These are phyloP conservation scores for Verticillium dahliae DNA, from an alignment of 2,329 filamentous ascomycete genomes.

Conservation along the genomic window DNA sequence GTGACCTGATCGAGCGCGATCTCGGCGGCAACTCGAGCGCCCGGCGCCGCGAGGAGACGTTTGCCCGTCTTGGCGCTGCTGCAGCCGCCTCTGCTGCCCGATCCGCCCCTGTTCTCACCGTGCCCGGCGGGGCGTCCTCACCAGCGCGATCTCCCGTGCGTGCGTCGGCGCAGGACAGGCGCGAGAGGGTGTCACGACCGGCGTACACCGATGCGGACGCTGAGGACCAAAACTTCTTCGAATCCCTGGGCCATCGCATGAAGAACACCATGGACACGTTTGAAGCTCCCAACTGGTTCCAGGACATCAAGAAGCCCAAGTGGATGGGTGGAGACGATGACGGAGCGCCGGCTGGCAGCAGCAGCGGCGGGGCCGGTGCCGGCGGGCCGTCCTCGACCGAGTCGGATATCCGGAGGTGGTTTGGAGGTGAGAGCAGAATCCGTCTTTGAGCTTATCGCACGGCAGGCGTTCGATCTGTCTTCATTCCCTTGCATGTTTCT, in stretches of 20 bases:
- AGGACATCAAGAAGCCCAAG: constrained; percentile 69
- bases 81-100: constrained; percentile 16
- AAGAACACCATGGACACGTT: constrained; percentile 87
- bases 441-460: constrained; percentile 4
- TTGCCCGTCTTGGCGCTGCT: constrained; percentile 13
- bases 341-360: constrained; percentile 15
- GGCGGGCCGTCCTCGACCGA: constrained; percentile 2
- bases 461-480: not conserved
- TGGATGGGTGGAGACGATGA: constrained; percentile 67
- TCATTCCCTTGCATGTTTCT: not conserved
- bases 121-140: constrained; percentile 31
- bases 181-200: constrained; percentile 16
- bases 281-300: constrained; percentile 76
- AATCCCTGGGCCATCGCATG: constrained; percentile 75
- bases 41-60: constrained; percentile 38
- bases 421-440: constrained; percentile 38
- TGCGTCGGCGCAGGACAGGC: constrained; percentile 25
- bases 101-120: constrained; percentile 39
- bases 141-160: constrained; percentile 36
- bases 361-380: constrained; percentile 12
- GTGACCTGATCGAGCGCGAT: constrained; percentile 84
- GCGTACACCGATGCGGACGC: constrained; percentile 42
- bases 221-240: constrained; percentile 76
- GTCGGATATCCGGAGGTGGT: constrained; percentile 51
- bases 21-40: constrained; percentile 57